Evolutionary conservation across 2,329 filamentous ascomycete species (phyloP).

Genomic region (Talaromyces albobiverticillius): DNA sequence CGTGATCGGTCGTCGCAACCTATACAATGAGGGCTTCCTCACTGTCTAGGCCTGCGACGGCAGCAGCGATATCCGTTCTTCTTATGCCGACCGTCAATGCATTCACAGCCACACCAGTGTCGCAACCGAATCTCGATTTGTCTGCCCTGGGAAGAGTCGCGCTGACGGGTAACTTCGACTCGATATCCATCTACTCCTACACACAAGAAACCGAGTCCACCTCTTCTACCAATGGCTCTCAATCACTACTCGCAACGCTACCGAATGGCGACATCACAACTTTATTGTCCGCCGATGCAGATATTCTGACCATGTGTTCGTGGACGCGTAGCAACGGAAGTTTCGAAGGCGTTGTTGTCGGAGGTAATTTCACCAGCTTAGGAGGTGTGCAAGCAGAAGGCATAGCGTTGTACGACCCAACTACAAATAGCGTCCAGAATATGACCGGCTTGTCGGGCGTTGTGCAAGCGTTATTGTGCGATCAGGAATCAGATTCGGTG

Average conservation of each 20-base stretch:
- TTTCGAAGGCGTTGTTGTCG: slow-evolving; percentile 73
- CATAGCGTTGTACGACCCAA: slow-evolving; percentile 76
- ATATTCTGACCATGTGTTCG: slow-evolving; percentile 84
- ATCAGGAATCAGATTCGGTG: slow-evolving; percentile 70
- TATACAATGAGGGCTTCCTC: slow-evolving; percentile 44
- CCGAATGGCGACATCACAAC: slow-evolving; percentile 81
- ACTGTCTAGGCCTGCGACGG: slow-evolving; percentile 45
- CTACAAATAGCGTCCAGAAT: slow-evolving; percentile 66
- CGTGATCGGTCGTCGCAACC: slow-evolving; percentile 36
- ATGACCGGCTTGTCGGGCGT: slow-evolving; percentile 77
- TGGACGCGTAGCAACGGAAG: slow-evolving; percentile 66
- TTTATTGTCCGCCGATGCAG: slow-evolving; percentile 73
- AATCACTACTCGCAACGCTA: slow-evolving; percentile 74
- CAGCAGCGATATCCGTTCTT: slow-evolving; percentile 31
- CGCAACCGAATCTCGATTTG: slow-evolving; percentile 61
- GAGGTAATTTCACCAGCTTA: slow-evolving; percentile 93
- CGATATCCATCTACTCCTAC: slow-evolving; percentile 86
- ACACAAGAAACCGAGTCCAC: slow-evolving; percentile 67
- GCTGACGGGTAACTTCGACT: slow-evolving; percentile 83
- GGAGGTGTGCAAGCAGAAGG: slow-evolving; percentile 72
- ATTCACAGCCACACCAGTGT: slow-evolving; percentile 35
- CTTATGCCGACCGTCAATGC: slow-evolving; percentile 25
- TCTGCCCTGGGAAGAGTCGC: slow-evolving; percentile 76
- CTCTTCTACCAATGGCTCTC: slow-evolving; percentile 69
- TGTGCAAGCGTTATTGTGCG: slow-evolving; percentile 80